phyloP scores from a whole-genome alignment of 257 asterid species.

The Solanum appendiculatum region DNA sequence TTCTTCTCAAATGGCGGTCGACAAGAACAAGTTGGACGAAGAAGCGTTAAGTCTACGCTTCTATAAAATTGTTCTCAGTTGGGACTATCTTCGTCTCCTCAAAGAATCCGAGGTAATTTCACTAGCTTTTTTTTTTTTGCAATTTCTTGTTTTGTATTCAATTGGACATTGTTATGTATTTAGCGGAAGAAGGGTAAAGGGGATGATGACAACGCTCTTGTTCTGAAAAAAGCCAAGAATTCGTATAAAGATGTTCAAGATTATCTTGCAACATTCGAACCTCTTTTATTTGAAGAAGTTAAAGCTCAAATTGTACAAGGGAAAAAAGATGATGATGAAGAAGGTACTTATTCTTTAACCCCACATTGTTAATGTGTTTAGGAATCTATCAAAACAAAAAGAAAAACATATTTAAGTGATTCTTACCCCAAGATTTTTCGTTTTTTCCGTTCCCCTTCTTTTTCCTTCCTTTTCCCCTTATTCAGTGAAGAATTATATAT shows the following conservation, averaged over 20 bases:
- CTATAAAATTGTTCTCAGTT: conserved; percentile 64
- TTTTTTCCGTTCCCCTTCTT: neutral
- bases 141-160: neutral
- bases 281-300: conserved; percentile 89
- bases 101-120: conserved; percentile 44
- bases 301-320: conserved; percentile 71
- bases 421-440: neutral
- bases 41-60: conserved; percentile 59
- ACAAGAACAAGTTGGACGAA: conserved; percentile 50
- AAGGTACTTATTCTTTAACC: conserved; percentile 22
- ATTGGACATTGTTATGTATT: neutral
- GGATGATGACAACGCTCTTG: conserved; percentile 14
- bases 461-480: neutral
- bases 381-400: neutral
- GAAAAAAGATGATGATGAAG: conserved; percentile 58
- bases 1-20: conserved; percentile 48
- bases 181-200: conserved; percentile 24
- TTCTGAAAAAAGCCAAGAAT: conserved; percentile 54
- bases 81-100: conserved; percentile 78
- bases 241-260: conserved; percentile 70
- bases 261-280: conserved; percentile 70
- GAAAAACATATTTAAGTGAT: neutral
- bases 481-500: neutral
- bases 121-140: neutral
- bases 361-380: neutral